Evolutionary conservation across 2,329 filamentous ascomycete genomes (phyloP).

Genomic region (Venturia asperata): DNA sequence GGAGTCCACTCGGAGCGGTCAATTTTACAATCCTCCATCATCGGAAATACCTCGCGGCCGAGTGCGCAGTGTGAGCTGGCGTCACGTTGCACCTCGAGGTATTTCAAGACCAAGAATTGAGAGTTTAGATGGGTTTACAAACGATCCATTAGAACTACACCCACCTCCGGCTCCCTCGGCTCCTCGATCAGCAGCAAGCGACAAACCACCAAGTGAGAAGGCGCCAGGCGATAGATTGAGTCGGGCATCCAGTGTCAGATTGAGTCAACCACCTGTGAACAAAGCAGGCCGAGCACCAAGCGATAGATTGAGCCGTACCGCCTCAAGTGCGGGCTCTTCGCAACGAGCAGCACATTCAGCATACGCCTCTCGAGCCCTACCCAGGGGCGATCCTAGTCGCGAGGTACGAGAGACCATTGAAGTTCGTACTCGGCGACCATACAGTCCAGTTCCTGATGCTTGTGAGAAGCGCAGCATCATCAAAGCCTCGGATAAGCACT

Average conservation of each 20-base stretch:
- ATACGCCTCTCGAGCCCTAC: neutral
- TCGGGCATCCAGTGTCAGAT: neutral
- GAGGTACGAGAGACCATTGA: conserved; percentile 4
- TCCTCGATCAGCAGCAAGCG: neutral
- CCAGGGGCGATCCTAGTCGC: neutral
- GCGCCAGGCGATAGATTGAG: neutral
- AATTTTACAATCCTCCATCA: conserved; percentile 1
- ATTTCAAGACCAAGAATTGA: conserved; percentile 2
- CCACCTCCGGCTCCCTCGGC: conserved; percentile 3
- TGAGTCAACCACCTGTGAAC: neutral
- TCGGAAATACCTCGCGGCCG: neutral
- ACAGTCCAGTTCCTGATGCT: neutral
- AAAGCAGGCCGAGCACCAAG: neutral
- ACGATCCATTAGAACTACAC: conserved; percentile 1
- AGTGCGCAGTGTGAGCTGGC: conserved; percentile 14
- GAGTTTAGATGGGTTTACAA: conserved; percentile 5
- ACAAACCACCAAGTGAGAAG: neutral
- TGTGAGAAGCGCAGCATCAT: neutral
- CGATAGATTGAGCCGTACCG: neutral
- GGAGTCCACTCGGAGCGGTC: neutral
- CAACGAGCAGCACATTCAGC: neutral
- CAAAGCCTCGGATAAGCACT: neutral
- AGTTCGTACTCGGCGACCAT: neutral
- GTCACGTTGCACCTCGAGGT: conserved; percentile 5
- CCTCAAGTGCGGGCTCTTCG: conserved; percentile 4